Evolutionary conservation across 306 rosid genomes (phyloP), one percentile per base, ranked within the genome.

Genomic region (Trifolium pratense): DNA sequence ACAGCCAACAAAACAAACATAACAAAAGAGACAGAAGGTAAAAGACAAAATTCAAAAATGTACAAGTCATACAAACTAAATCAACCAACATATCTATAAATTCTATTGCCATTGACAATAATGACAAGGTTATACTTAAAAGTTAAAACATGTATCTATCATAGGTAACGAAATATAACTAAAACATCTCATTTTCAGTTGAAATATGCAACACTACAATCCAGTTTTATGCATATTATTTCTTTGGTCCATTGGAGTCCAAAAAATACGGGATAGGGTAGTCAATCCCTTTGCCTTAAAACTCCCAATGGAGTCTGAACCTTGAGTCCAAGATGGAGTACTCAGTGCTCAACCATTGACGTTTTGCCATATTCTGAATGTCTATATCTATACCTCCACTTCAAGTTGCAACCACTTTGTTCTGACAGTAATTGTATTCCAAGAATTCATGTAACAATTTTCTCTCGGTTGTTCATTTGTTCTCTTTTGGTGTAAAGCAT

Each of bases 41-140:
- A 64, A 71, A n/a, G n/a, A 20, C 49, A 69, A 70, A 66, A 25
- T 23, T 31, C 76, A 15, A 20, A 49, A 73, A 53, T 40, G 25
- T 39, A 49, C 8, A 29, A 66, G 66, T 59, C 75, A 73, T 73
- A 36, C 48, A 48, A 48, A 48, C 55, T n/a, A 49, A 49, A 16
- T 49, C 11, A 62, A 68, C 32, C 40, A 60, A 59, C 68, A 56
- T 29, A 56, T 55, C 56, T 20, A 34, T 45, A 66, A 20, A 4
- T 71, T 43, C 69, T 45, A 63, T 43, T 55, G 32, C 58, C 31
- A 23, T n/a, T 2, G 45, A 10, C 45, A 40, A 40, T 10, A 40
- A 40, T 10, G 45, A 40, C 45, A 49, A 49, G 55, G 21, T n/a
- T 49, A 49, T 49, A 16, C 23, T 49, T 49, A n/a, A 7, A 16